Evolutionary conservation across 208 protist species (phyloP).

Genomic region (Strigomonas culicis): DNA sequence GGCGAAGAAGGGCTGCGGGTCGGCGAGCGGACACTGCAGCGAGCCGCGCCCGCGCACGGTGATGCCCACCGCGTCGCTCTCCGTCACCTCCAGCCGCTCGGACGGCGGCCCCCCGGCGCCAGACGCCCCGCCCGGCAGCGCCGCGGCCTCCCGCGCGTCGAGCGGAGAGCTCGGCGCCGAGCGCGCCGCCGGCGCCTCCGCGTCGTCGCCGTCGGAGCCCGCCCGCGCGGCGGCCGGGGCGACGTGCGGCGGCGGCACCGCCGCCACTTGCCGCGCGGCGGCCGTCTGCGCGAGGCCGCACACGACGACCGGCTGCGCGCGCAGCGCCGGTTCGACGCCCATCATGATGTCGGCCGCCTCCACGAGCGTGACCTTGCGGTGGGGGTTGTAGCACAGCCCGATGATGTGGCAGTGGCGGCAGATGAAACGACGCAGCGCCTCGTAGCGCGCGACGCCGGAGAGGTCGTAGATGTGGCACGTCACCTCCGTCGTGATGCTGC

Average conservation of each 20-base stretch:
- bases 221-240: not conserved
- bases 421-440: constrained; percentile 67
- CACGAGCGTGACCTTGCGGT: constrained; percentile 65
- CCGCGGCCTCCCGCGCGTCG: not conserved
- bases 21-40: constrained; percentile 49
- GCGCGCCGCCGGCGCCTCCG: not conserved
- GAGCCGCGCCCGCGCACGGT: constrained; percentile 60
- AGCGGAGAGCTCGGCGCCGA: not conserved
- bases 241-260: not conserved
- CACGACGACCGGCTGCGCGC: constrained; percentile 75
- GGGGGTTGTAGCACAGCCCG: constrained; percentile 76
- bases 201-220: not conserved
- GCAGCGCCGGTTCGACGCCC: constrained; percentile 53
- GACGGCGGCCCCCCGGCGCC: too few species aligned
- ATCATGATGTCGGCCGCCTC: constrained; percentile 83
- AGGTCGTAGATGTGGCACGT: constrained; percentile 72
- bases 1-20: constrained; percentile 42
- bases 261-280: not conserved
- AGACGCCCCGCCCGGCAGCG: too few species aligned
- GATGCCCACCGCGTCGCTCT: constrained; percentile 54
- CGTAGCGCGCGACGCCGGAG: constrained; percentile 60
- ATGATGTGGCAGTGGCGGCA: constrained; percentile 71
- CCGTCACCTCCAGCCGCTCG: constrained; percentile 33
- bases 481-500: constrained; percentile 49
- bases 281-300: constrained; percentile 45